phyloP scores from a whole-genome alignment of 345 rosid species.

The Cochlearia excelsa region DNA sequence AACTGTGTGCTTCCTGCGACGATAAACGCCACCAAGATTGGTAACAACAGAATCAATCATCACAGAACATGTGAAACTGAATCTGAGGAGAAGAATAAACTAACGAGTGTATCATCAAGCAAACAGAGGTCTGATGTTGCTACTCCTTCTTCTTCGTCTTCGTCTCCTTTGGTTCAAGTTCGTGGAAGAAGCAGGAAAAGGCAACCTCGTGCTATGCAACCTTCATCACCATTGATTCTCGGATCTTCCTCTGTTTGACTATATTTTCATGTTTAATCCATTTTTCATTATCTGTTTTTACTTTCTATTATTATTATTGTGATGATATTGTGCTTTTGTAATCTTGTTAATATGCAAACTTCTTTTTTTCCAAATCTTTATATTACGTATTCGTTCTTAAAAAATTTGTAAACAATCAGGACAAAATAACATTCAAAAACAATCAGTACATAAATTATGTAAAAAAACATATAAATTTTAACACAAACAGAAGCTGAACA shows the following conservation, averaged over 20 bases:
- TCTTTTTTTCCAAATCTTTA: slow-evolving; percentile 1
- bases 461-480: too few species aligned
- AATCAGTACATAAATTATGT: too few species aligned
- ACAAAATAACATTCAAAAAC: too few species aligned
- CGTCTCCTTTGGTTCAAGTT: slow-evolving; percentile 51
- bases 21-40: slow-evolving; percentile 59
- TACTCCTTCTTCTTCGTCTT: slow-evolving; percentile 59
- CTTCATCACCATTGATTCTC: slow-evolving; percentile 55
- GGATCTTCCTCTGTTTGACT: slow-evolving; percentile 39
- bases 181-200: slow-evolving; percentile 79
- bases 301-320: not conserved
- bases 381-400: not conserved
- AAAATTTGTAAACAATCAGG: too few species aligned
- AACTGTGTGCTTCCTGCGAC: slow-evolving; percentile 89
- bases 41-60: slow-evolving; percentile 50
- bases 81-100: slow-evolving; percentile 51
- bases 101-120: slow-evolving; percentile 43
- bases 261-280: slow-evolving; percentile 2
- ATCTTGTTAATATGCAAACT: slow-evolving; percentile 30
- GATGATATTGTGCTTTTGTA: slow-evolving; percentile 18
- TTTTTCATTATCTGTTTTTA: slow-evolving; percentile 6
- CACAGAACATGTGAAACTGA: slow-evolving; percentile 61
- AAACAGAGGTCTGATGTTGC: slow-evolving; percentile 44
- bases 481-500: too few species aligned
- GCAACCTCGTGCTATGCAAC: slow-evolving; percentile 48